Conservation (phyloP, 495 filamentous ascomycete species). For the Melanomma pulvis-pyrius region DNA sequence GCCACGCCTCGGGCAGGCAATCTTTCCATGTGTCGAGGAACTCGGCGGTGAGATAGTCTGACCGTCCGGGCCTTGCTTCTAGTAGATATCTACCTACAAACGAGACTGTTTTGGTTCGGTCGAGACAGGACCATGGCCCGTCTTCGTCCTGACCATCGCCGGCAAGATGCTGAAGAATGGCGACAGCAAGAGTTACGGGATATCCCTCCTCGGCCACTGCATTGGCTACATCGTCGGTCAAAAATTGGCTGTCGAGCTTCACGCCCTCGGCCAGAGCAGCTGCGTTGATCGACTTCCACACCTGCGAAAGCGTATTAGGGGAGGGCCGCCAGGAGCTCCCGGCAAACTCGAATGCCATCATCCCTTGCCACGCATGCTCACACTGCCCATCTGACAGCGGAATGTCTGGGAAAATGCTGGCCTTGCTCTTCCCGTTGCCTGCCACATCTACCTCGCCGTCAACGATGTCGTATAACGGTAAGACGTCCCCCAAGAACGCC, state of each 20-base stretch:
- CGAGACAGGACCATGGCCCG: slow-evolving; percentile 50
- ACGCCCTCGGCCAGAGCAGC: slow-evolving; percentile 35
- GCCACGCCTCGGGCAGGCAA: slow-evolving; percentile 62
- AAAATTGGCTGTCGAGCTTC: slow-evolving; percentile 46
- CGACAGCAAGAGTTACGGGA: slow-evolving; percentile 16
- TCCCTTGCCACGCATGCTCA: slow-evolving; percentile 40
- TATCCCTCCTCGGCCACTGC: slow-evolving; percentile 50
- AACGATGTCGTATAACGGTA: slow-evolving; percentile 40
- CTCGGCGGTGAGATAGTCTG: slow-evolving; percentile 44
- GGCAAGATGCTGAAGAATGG: slow-evolving; percentile 13
- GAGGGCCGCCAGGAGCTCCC: slow-evolving; percentile 42
- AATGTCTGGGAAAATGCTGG: slow-evolving; percentile 43
- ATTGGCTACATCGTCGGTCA: slow-evolving; percentile 47
- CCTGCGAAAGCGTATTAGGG: slow-evolving; percentile 32
- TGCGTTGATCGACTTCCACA: slow-evolving; percentile 43
- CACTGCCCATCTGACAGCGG: slow-evolving; percentile 47
- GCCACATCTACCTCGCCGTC: slow-evolving; percentile 31
- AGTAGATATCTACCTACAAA: slow-evolving; percentile 60
- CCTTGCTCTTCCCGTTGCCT: slow-evolving; percentile 37
- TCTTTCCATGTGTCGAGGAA: slow-evolving; percentile 62
- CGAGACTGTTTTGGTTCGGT: slow-evolving; percentile 49
- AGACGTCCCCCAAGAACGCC: slow-evolving; percentile 34
- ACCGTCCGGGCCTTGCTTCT: slow-evolving; percentile 44
- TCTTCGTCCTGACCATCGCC: slow-evolving; percentile 13
- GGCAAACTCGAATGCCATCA: slow-evolving; percentile 46